Conservation (phyloP, 495 filamentous ascomycete genomes). For the Penicillium mononematosum region DNA sequence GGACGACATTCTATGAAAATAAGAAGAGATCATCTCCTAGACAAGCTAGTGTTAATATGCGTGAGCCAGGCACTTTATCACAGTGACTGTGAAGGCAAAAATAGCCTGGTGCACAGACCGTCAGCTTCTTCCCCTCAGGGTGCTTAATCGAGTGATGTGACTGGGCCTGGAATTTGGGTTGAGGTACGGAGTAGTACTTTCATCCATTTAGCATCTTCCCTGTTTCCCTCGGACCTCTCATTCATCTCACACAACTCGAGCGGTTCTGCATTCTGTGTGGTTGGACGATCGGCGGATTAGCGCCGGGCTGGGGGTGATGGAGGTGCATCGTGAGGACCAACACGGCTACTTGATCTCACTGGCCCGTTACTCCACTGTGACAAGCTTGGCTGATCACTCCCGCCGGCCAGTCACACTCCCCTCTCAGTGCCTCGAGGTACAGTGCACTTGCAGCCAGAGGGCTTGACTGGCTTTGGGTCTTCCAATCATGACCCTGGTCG, state of each 20-base stretch:
- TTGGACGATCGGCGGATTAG: slow-evolving; percentile 40
- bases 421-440: slow-evolving; percentile 14
- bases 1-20: not conserved
- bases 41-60: not conserved
- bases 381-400: slow-evolving; percentile 36
- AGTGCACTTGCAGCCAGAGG: slow-evolving; percentile 24
- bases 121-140: not conserved
- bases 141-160: slow-evolving; percentile 13
- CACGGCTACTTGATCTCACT: slow-evolving; percentile 15
- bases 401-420: slow-evolving; percentile 28
- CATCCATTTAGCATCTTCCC: slow-evolving; percentile 1
- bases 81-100: not conserved
- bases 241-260: slow-evolving; percentile 14
- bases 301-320: slow-evolving; percentile 40
- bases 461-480: slow-evolving; percentile 11
- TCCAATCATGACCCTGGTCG: slow-evolving; percentile 33
- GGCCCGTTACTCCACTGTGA: slow-evolving; percentile 37
- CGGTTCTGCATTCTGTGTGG: slow-evolving; percentile 35
- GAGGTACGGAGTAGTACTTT: slow-evolving; percentile 10
- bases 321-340: slow-evolving; percentile 32
- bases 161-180: slow-evolving; percentile 9
- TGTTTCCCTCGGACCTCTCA: not conserved
- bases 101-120: slow-evolving; percentile 9
- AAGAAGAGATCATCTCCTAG: not conserved
- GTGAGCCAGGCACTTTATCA: slow-evolving; percentile 2